These are phyloP conservation scores for Verticillium dahliae DNA, from an alignment of 2,329 filamentous ascomycete species.

Conservation along the genomic window DNA sequence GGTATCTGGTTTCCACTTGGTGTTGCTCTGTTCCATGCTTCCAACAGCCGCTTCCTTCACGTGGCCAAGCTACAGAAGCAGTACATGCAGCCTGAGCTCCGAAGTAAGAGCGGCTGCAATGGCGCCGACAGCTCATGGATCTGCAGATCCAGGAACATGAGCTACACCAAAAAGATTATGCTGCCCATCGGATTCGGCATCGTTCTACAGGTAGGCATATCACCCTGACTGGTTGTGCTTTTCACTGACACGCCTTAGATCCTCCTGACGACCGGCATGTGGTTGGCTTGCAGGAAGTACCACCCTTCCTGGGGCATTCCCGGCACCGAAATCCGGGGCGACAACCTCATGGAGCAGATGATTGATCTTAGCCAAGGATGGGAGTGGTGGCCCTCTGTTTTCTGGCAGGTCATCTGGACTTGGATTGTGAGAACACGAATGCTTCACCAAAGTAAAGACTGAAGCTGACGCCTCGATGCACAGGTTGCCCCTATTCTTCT, in stretches of 20 bases:
- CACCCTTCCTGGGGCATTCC: slow-evolving; percentile 43
- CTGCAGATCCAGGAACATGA: slow-evolving; percentile 26
- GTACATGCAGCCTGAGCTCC: slow-evolving; percentile 17
- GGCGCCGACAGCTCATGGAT: slow-evolving; percentile 22
- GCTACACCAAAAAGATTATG: slow-evolving; percentile 32
- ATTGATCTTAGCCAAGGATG: slow-evolving; percentile 39
- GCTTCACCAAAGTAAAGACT: background rate
- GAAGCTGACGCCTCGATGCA: background rate
- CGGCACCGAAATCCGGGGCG: slow-evolving; percentile 24
- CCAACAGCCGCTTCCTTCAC: slow-evolving; percentile 47
- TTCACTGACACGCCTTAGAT: slow-evolving; percentile 28
- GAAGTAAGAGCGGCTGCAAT: slow-evolving; percentile 15
- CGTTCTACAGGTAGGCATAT: slow-evolving; percentile 36
- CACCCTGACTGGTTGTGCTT: background rate
- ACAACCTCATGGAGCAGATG: slow-evolving; percentile 30
- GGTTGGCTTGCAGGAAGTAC: slow-evolving; percentile 50
- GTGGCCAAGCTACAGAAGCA: slow-evolving; percentile 2
- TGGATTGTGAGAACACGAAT: slow-evolving; percentile 29
- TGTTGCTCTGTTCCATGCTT: slow-evolving; percentile 59
- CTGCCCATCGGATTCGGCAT: slow-evolving; percentile 39
- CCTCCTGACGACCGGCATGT: slow-evolving; percentile 45
- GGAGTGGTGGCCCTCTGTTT: slow-evolving; percentile 53
- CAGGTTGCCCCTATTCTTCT: slow-evolving; percentile 43
- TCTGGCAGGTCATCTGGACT: slow-evolving; percentile 50
- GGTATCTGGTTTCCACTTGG: slow-evolving; percentile 57